phyloP scores from a whole-genome alignment of 306 rosid species.

The Vachellia collinsii region DNA sequence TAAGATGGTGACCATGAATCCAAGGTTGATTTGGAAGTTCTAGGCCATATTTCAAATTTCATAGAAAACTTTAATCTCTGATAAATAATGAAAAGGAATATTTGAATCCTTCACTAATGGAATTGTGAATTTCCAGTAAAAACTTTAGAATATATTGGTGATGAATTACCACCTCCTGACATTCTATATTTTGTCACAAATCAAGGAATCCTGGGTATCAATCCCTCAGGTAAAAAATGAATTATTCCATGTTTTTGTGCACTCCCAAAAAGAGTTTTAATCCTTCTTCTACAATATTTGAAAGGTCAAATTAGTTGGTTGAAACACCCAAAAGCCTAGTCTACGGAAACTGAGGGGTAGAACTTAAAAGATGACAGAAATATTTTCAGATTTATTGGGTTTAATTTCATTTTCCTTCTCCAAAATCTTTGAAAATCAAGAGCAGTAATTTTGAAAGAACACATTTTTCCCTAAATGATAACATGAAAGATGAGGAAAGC shows the following conservation, averaged over 20 bases:
- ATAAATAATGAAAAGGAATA: not conserved
- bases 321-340: not conserved
- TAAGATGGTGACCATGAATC: conserved; percentile 8
- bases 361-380: conserved; percentile 17
- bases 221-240: not conserved
- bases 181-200: conserved; percentile 2
- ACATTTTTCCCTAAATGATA: conserved; percentile 2
- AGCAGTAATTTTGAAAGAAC: conserved; percentile 7
- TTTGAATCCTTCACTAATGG: not conserved
- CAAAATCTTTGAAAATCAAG: conserved; percentile 12
- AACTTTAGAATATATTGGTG: conserved; percentile 7
- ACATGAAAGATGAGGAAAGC: conserved; percentile 20
- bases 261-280: not conserved
- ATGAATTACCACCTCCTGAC: not conserved
- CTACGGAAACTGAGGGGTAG: not conserved
- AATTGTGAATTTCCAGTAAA: conserved; percentile 1
- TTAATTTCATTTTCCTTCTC: conserved; percentile 11
- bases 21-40: conserved; percentile 14
- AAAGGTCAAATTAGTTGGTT: not conserved
- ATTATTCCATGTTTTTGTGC: not conserved
- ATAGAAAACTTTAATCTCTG: not conserved
- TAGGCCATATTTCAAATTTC: conserved; percentile 15
- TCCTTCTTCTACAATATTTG: not conserved
- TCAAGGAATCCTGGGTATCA: conserved; percentile 11
- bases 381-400: conserved; percentile 5